phyloP scores from a whole-genome alignment of 75 land plant species.

The Sequoiadendron giganteum region DNA sequence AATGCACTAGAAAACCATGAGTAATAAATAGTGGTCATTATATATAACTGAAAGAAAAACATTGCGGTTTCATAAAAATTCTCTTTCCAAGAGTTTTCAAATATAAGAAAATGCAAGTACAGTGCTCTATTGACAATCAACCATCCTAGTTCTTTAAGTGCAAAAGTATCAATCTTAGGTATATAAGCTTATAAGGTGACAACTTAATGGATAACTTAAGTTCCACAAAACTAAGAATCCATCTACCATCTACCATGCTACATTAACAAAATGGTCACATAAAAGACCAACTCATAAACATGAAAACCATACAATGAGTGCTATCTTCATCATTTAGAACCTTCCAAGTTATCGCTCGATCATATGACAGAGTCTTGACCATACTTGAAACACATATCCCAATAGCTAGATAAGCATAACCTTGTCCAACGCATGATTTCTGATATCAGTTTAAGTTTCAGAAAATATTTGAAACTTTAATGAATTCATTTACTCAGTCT shows the following conservation, averaged over 20 bases:
- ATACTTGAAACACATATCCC: constrained; percentile 82
- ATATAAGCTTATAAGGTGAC: not conserved
- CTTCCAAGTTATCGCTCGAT: no score
- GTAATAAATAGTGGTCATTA: not conserved
- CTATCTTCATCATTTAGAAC: no score
- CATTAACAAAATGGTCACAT: no score
- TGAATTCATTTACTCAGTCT: no score
- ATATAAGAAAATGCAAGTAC: constrained; percentile 4
- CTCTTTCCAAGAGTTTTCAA: constrained; percentile 1
- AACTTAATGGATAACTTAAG: not conserved
- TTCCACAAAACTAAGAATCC: not conserved
- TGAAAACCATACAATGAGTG: no score
- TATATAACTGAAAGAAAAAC: not conserved
- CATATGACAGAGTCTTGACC: constrained; percentile 73
- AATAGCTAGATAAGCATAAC: constrained; percentile 67
- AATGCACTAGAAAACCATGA: not conserved
- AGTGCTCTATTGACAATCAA: not conserved
- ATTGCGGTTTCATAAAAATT: not conserved
- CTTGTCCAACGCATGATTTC: constrained; percentile 58
- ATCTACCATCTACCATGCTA: constrained; percentile 42
- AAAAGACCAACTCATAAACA: no score
- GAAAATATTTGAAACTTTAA: no score
- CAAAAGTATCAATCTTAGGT: not conserved
- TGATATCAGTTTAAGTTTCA: no score
- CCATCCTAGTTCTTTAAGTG: not conserved